Evolutionary conservation across 78 protist genomes (phyloP), one percentile per base, ranked within the genome.

Genomic region (Dictyostelium citrinum): DNA sequence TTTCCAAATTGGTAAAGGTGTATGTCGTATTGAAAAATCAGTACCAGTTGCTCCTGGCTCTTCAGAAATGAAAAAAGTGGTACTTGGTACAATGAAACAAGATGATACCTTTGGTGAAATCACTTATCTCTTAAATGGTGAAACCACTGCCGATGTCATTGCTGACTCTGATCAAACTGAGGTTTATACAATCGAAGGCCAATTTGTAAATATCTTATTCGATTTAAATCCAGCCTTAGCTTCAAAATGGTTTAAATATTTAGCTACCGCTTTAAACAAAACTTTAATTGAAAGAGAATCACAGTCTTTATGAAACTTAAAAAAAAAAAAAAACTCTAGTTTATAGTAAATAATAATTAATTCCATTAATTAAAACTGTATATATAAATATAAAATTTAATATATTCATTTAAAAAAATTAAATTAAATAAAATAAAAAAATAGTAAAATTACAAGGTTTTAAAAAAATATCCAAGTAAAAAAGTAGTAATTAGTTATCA

Each of bases 31-130:
- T 27, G 96, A 93, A 41, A 83, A 88, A 58, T 46, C 82, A 0
- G 93, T 88, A 1, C 84, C 92, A 0, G 46, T 49, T 45, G 49
- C 92, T 0, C 72, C 60, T 16, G 81, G 76, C 2, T 78, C 86
- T 2, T 11, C 24, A 8, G 81, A 88, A 64, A 46, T 31, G 41
- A 81, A 77, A n/a, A 88, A 72, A 35, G 91, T 91, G 0, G 79
- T 83, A 29, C 41, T 91, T 9, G 95, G 95, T 33, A 83, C 90
- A 33, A 91, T 91, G 95, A 81, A 81, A 74, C 92, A 91, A 71
- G 95, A 84, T 60, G 95, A 91, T 17, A 79, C 93, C 1, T 95
- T 95, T 82, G 96, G 96, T 24, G 96, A 95, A 55, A 95, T 95
- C 39, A 90, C 96, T 37, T 95, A 83, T 60, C 90, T 95, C n/a